Conservation (phyloP, 495 filamentous ascomycete species). For the Aspergillus affinis region DNA sequence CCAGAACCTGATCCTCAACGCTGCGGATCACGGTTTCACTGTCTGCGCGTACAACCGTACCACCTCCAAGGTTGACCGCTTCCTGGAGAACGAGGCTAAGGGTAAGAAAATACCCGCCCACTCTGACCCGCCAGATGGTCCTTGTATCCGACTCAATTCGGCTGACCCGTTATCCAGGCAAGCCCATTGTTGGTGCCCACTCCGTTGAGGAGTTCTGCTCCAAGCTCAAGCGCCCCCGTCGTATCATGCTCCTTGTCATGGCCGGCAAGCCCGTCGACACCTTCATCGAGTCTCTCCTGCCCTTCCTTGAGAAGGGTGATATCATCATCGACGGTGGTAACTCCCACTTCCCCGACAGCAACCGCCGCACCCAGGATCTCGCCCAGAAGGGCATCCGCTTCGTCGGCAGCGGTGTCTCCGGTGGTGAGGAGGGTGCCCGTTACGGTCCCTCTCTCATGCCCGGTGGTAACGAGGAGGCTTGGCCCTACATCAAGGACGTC, state of each 20-base stretch:
- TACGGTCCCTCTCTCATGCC: slow-evolving; percentile 98
- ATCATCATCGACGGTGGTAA: slow-evolving; percentile 99
- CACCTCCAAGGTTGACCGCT: slow-evolving; percentile 93
- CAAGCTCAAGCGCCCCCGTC: slow-evolving; percentile 95
- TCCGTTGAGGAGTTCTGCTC: slow-evolving; percentile 88
- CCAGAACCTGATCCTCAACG: slow-evolving; percentile 98
- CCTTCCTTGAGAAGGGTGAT: slow-evolving; percentile 85
- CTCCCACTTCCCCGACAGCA: slow-evolving; percentile 98
- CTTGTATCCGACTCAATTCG: neutral
- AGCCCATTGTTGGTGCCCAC: slow-evolving; percentile 89
- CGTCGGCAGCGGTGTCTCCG: slow-evolving; percentile 96
- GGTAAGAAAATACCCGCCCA: slow-evolving; percentile 44
- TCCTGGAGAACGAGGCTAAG: slow-evolving; percentile 92
- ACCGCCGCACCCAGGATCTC: slow-evolving; percentile 89
- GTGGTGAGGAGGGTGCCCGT: slow-evolving; percentile 98
- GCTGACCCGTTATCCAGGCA: slow-evolving; percentile 54
- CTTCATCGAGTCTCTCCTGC: slow-evolving; percentile 95
- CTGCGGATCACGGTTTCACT: slow-evolving; percentile 93
- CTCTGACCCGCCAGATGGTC: neutral
- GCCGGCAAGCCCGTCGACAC: slow-evolving; percentile 96
- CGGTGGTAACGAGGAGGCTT: slow-evolving; percentile 95
- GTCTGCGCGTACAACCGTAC: slow-evolving; percentile 98
- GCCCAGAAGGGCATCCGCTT: slow-evolving; percentile 86
- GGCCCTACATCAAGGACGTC: slow-evolving; percentile 98
- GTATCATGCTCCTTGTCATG: slow-evolving; percentile 97